Evolutionary conservation across 108 stramenopile genomes (phyloP).

Genomic region (Stephanodiscus triporus): DNA sequence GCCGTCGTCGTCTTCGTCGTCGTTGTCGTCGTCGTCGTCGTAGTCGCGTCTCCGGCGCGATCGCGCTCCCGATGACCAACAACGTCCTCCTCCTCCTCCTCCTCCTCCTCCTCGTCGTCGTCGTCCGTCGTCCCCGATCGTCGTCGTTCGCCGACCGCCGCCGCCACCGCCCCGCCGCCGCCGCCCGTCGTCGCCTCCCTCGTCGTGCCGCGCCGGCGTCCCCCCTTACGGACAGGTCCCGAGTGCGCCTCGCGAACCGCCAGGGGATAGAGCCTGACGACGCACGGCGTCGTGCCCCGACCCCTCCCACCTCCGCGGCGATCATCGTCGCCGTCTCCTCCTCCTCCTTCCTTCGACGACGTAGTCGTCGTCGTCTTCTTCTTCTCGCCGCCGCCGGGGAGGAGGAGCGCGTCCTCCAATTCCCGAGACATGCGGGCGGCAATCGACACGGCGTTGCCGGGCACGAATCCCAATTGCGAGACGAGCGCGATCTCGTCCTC

Average conservation of each 20-base stretch:
- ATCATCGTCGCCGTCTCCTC: no score
- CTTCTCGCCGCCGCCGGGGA: neutral
- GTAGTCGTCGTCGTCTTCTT: conserved; percentile 2
- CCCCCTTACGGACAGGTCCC: no score
- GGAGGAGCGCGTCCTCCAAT: neutral
- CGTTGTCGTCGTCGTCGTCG: neutral
- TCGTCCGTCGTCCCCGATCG: conserved; percentile 1
- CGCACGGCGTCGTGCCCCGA: conserved; percentile 45
- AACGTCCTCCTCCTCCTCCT: neutral
- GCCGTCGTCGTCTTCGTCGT: neutral
- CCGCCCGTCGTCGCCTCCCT: conserved; percentile 8
- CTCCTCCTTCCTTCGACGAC: neutral
- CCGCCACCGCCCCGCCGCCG: neutral
- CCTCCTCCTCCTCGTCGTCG: neutral
- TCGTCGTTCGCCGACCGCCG: neutral
- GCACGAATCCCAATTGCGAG: conserved; percentile 75
- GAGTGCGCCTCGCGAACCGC: conserved; percentile 66
- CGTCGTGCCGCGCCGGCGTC: conserved; percentile 45
- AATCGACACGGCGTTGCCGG: conserved; percentile 77
- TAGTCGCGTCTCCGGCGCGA: neutral
- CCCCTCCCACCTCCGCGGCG: neutral
- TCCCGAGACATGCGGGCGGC: conserved; percentile 46
- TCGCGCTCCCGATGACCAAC: neutral
- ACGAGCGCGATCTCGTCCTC: conserved; percentile 50
- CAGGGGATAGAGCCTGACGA: conserved; percentile 79